phyloP scores from a whole-genome alignment of 768 basidiomycete species.

The Asterophora parasitica region DNA sequence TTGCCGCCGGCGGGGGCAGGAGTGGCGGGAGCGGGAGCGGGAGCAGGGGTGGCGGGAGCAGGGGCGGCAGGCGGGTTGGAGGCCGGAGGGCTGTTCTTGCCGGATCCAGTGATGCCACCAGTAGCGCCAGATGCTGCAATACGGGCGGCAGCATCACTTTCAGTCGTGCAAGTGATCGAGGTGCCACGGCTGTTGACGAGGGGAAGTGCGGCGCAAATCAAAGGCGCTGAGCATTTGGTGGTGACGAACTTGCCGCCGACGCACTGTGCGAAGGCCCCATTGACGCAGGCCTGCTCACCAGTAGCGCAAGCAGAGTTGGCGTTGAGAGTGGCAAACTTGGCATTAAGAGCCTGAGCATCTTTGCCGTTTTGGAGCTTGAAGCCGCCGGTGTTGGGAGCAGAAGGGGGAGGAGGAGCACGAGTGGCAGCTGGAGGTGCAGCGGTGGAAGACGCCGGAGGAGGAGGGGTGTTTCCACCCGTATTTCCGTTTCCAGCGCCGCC shows the following conservation, averaged over 20 bases:
- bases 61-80: conserved; percentile 6
- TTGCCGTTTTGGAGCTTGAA: conserved; percentile 43
- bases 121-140: conserved; percentile 38
- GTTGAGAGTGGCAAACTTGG: conserved; percentile 45
- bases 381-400: conserved; percentile 17
- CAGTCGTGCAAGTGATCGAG: conserved; percentile 45
- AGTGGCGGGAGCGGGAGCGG: conserved; percentile 6
- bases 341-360: conserved; percentile 47
- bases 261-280: conserved; percentile 50
- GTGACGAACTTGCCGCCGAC: conserved; percentile 38
- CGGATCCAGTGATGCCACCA: conserved; percentile 41
- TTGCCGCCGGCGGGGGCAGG: conserved; percentile 17
- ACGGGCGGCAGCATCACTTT: conserved; percentile 38
- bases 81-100: conserved; percentile 15
- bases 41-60: too few relatives aligned
- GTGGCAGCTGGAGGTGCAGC: conserved; percentile 11
- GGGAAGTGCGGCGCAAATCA: conserved; percentile 46
- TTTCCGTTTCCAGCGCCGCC: conserved; percentile 10
- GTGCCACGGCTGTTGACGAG: conserved; percentile 51
- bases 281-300: conserved; percentile 44
- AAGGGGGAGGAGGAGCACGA: conserved; percentile 13
- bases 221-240: conserved; percentile 31
- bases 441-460: conserved; percentile 6
- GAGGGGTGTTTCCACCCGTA: not conserved
- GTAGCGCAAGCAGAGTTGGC: conserved; percentile 41